Percentiles rank a stretch among this genome's conserved stretches.
Evolutionary conservation across 106 monocot genomes (phyloP).

Genomic region (Dioscorea dumetorum): DNA sequence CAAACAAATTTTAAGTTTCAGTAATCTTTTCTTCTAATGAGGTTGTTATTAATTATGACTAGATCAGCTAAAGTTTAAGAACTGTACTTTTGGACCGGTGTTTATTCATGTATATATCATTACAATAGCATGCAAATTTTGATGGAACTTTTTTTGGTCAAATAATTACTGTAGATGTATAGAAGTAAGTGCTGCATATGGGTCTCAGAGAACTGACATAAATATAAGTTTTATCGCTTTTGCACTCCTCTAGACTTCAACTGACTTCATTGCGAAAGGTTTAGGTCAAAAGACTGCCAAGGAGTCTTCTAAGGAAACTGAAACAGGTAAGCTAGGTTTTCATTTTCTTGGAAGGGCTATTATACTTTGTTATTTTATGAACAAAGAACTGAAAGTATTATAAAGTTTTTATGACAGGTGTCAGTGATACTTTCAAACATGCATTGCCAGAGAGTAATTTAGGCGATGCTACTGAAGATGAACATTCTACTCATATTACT

Average conservation of each 20-base stretch:
- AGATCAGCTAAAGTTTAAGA: too few species aligned
- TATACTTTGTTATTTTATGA: too few species aligned
- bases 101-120: too few species aligned
- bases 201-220: conserved; percentile 76
- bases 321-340: too few species aligned
- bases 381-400: too few species aligned
- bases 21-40: too few species aligned
- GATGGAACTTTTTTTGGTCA: background rate
- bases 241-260: conserved; percentile 92
- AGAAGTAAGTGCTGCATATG: conserved; percentile 82
- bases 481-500: conserved; percentile 4
- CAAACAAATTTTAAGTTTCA: too few species aligned
- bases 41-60: too few species aligned
- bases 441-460: conserved; percentile 2
- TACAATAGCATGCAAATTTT: too few species aligned
- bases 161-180: conserved; percentile 52
- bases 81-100: too few species aligned
- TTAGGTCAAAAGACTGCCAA: conserved; percentile 23
- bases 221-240: conserved; percentile 98
- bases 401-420: conserved; percentile 8
- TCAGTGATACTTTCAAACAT: conserved; percentile 1
- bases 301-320: conserved; percentile 8
- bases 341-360: too few species aligned
- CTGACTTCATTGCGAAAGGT: conserved; percentile 96
- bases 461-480: conserved; percentile 16